A percentile compares a stretch with the other conserved stretches of the same genome.
Conservation (phyloP, 805 yeast species). For the Saccharomycopsis microspora region DNA sequence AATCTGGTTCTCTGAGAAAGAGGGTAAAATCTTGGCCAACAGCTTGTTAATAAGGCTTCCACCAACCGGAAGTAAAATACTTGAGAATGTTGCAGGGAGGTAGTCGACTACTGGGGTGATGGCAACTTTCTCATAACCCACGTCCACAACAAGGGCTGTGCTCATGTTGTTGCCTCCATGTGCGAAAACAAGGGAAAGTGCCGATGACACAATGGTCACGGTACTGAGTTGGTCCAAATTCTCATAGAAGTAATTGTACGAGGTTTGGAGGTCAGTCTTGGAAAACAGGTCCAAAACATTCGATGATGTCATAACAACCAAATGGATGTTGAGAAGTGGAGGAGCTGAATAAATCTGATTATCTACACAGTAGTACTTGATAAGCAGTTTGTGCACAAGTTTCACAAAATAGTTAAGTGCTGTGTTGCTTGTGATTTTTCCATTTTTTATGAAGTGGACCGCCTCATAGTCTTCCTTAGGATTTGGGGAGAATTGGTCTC, state of each 20-base stretch:
- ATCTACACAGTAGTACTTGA: constrained; percentile 22
- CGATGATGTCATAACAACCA: constrained; percentile 53
- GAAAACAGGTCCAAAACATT: constrained; percentile 40
- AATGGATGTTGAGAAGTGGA: constrained; percentile 44
- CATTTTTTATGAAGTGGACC: constrained; percentile 52
- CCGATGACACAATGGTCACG: constrained; percentile 54
- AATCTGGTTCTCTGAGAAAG: constrained; percentile 43
- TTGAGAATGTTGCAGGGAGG: constrained; percentile 46
- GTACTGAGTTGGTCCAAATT: constrained; percentile 53
- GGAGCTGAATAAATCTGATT: constrained; percentile 3
- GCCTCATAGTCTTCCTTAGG: constrained; percentile 27
- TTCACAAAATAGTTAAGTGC: constrained; percentile 58
- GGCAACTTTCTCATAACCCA: constrained; percentile 69
- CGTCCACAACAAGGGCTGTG: constrained; percentile 65
- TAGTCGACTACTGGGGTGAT: constrained; percentile 72
- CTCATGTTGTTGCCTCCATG: constrained; percentile 43
- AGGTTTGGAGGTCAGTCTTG: constrained; percentile 48
- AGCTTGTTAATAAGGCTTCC: constrained; percentile 50
- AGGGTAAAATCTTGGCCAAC: constrained; percentile 45
- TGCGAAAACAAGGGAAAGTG: constrained; percentile 66
- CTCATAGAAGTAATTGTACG: constrained; percentile 72
- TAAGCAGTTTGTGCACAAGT: constrained; percentile 35
- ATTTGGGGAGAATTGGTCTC: constrained; percentile 23
- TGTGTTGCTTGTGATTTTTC: constrained; percentile 52
- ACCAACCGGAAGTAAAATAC: constrained; percentile 41